Evolutionary conservation across 352 stramenopile genomes (phyloP), one percentile per base, ranked within the genome.

Genomic region (Pythium brassicae): DNA sequence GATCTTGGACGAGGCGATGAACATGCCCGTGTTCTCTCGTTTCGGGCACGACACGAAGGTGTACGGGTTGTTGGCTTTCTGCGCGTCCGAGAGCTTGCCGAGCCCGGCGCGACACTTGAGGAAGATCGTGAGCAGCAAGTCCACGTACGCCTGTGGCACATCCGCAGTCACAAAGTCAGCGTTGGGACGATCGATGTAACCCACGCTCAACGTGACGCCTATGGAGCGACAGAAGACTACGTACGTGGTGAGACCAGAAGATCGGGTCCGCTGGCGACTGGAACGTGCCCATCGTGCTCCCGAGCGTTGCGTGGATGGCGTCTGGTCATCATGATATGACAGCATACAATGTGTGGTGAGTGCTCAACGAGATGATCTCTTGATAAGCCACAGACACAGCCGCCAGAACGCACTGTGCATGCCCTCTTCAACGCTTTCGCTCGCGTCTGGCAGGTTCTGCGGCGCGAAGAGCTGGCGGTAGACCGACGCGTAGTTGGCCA

Each of bases 61-160:
- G 11, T 72, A 79, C 26, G 82, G 74, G 46, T 95, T 78, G n/a
- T 48, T 22, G 23, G 92, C 39, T 57, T 90, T 87, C 53, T 76
- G 55, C 34, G 72, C 67, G 23, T 91, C 50, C 7, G 79, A 40
- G 58, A 89, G 69, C 23, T 67, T 66, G 2, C 69, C 66, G 68
- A 90, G 86, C 39, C 81, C 83, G 22, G 92, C 65, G 7, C 79
- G 63, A 42, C 86, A 95, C 50, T 95, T 84, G 68, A 87, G 79
- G 70, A 82, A 94, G 55, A 94, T 91, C 10, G 80, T 85, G 66
- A 94, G 85, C 39, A 95, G 66, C 45, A 94, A 55, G 53, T 95
- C 86, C 52, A 95, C 72, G 17, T 76, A 67, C 29, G 84, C 42
- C 42, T 47, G 42, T 15, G 42, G 3, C 42, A 47, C 15, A 11